Base-by-base conservation (phyloP, 192 early-diverging fungal genomes). In the Coemansia sp. region DNA sequence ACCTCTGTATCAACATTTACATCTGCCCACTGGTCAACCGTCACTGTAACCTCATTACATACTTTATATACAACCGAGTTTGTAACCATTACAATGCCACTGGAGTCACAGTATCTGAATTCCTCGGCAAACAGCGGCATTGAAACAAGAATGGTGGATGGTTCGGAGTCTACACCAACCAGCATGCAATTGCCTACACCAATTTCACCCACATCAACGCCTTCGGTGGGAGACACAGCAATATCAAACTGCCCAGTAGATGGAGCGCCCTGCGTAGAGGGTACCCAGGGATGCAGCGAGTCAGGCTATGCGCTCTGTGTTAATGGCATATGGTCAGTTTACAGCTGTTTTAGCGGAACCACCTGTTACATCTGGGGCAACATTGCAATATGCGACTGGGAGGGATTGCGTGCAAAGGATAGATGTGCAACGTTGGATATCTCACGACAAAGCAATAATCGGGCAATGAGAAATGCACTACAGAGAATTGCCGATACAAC, bases 1-100 rank as follows among this genome's bases (percentile, higher is more conserved):
- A 80, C 72, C 13, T 71, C 77, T 0, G 68, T 80, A 8, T 75
- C 69, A n/a, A 80, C 77, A 8, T 65, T 75, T 69, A 64, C 70
- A 16, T 66, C 72, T 7, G 32, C 69, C 1, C 20, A 45, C 20
- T 6, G 45, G 11, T 64, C 65, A 7, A 57, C 58, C 14, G 39
- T 62, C 7, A 80, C 77, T 14, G 46, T 53, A 12, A 67, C 53
- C 19, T 58, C 68, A 9, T 65, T 69, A 8, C 65, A 63, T 11
- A 80, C 65, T 0, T 68, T 56, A 5, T 66, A 71, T 43, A n/a
- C 69, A 13, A 80, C 72, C 45, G 39, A 46, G 50, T 53, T 22
- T 57, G 40, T 51, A 39, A 51, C 48, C 4, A 19, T 59, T 17
- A 40, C 57, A 41, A 9, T 25, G 44, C 44, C 44, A 45, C 2